Base-by-base conservation (phyloP, 257 asterid species). In the Jacaranda copaia region DNA sequence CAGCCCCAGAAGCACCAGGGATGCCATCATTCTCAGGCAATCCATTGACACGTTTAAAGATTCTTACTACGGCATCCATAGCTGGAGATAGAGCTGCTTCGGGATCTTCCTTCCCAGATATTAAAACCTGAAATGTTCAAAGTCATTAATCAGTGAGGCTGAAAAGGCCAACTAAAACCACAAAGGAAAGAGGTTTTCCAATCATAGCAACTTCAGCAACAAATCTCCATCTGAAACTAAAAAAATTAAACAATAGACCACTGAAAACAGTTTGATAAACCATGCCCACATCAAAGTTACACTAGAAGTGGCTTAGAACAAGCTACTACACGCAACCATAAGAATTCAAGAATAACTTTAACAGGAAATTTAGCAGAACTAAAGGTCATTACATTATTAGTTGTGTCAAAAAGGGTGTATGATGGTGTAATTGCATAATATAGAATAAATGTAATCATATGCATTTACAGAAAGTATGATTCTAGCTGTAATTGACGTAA, bases 31-130 rank as follows among this genome's bases (percentile, higher is more conserved):
- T 77, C 74, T 81, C 87, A 52, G 87, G 86, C 59, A 90, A 84
- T 60, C 94, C 97, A 66, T 82, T 81, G 48, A 89, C 81, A 49
- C 91, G 91, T 79, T 85, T 90, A 82, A 86, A 89, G 73, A 90
- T 63, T 86, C 92, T 87, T 58, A 92, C 39, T 70, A 85, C 79
- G 49, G 93, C 97, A 77, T 87, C 88, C 88, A 91, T 88, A 36
- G 97, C 97, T 25, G 96, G 94, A 66, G 97, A 74, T 6, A 89
- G n/a, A n/a, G 81, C 81, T 69, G 84, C 85, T 14, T 88, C 94
- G 12, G 96, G 97, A 40, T 92, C 92, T 86, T 92, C 97, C 84
- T 87, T 88, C 43, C 92, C 97, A 85, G 97, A 78, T 72, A 92
- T 81, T 71, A 92, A 84, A 70, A 92, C 96, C 97, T 91, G 79